Conservation (phyloP, 2,329 filamentous ascomycete genomes). For the Trichoderma simmonsii region DNA sequence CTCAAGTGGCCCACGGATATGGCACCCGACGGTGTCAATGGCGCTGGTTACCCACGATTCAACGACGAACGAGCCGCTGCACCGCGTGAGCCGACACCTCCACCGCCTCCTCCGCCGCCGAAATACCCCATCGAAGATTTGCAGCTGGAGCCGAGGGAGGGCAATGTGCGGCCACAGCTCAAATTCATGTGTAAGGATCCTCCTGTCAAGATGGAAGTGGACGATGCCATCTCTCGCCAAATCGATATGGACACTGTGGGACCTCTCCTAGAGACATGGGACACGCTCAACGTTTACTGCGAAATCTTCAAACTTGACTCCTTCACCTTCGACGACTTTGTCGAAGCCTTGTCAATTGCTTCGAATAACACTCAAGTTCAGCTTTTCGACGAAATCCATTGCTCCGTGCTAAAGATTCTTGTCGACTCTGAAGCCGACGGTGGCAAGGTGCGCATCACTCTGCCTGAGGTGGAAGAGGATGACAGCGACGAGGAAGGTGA, state of each 20-base stretch:
- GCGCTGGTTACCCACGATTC: constrained; percentile 46
- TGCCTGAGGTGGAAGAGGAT: constrained; percentile 72
- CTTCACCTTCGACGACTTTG: constrained; percentile 95
- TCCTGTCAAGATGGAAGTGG: constrained; percentile 46
- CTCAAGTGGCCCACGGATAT: constrained; percentile 37
- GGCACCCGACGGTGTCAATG: constrained; percentile 40
- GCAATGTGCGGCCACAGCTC: constrained; percentile 66
- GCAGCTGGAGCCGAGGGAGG: constrained; percentile 68
- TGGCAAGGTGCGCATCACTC: constrained; percentile 73
- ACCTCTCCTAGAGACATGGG: constrained; percentile 84
- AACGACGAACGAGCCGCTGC: constrained; percentile 36
- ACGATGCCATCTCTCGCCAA: constrained; percentile 35
- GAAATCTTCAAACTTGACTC: constrained; percentile 92
- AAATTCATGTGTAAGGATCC: constrained; percentile 72
- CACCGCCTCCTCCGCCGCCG: constrained; percentile 69
- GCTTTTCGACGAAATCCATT: constrained; percentile 86
- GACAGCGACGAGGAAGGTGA: constrained; percentile 65
- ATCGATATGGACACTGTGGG: constrained; percentile 85
- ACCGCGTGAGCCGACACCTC: constrained; percentile 42
- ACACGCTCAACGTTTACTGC: constrained; percentile 96
- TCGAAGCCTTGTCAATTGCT: constrained; percentile 79
- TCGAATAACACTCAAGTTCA: constrained; percentile 74
- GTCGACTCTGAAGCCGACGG: constrained; percentile 72
- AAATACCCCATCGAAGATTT: constrained; percentile 97
- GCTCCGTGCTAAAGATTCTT: constrained; percentile 81